Evolutionary conservation across 2,329 filamentous ascomycete genomes (phyloP).

Genomic region (Aureobasidium sp.): DNA sequence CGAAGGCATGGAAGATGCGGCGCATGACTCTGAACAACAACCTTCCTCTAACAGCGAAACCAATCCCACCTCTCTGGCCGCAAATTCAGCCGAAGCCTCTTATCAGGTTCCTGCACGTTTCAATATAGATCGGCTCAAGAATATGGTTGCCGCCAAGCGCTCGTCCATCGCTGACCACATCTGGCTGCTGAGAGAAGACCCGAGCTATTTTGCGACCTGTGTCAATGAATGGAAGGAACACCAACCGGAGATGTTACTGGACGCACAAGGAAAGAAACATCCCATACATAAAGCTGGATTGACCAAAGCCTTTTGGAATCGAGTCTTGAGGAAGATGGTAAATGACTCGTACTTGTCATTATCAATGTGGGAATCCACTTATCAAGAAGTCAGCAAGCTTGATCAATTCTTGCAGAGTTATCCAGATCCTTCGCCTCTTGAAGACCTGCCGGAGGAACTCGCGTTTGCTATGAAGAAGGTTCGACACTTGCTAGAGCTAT

Average conservation of each 20-base stretch:
- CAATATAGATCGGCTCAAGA: conserved; percentile 40
- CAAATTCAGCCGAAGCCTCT: conserved; percentile 38
- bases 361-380: conserved; percentile 22
- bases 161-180: conserved; percentile 47
- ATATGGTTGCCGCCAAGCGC: conserved; percentile 38
- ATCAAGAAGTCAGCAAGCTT: conserved; percentile 2
- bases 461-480: not conserved
- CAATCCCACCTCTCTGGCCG: conserved; percentile 9
- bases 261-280: conserved; percentile 31
- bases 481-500: not conserved
- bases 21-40: conserved; percentile 16
- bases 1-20: conserved; percentile 17
- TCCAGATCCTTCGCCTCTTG: not conserved
- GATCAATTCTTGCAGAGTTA: not conserved
- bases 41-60: not conserved
- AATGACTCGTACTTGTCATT: conserved; percentile 19
- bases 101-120: conserved; percentile 45
- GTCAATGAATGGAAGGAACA: conserved; percentile 44
- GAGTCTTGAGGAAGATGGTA: conserved; percentile 19
- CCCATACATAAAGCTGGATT: conserved; percentile 15
- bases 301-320: conserved; percentile 18
- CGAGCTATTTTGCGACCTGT: conserved; percentile 46
- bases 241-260: conserved; percentile 38
- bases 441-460: not conserved
- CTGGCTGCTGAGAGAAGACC: conserved; percentile 52